A percentile compares a stretch with the other conserved stretches of the same genome.
phyloP scores from a whole-genome alignment of 352 stramenopile genomes.

The Elongisporangium undulatum region DNA sequence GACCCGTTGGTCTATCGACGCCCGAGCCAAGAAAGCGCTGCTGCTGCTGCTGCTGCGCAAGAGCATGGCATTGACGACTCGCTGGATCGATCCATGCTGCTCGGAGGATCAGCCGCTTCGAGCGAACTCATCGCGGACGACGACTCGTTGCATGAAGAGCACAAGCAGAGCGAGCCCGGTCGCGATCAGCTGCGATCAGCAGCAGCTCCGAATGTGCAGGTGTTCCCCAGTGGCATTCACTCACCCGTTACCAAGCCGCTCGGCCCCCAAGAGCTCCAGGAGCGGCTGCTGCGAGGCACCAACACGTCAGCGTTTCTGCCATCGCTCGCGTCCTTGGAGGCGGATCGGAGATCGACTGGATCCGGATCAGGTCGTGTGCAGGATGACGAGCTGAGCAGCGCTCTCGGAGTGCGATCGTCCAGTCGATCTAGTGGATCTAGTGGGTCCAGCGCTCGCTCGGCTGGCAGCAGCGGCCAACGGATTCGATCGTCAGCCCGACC shows the following conservation, averaged over 20 bases:
- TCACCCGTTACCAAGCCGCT: not conserved
- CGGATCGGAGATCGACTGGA: conserved; percentile 3
- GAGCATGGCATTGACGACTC: conserved; percentile 19
- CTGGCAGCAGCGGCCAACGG: not conserved
- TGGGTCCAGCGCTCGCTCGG: not conserved
- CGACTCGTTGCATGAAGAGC: not conserved
- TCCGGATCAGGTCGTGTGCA: conserved; percentile 14
- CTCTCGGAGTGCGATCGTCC: conserved; percentile 30
- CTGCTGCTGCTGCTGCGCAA: not conserved
- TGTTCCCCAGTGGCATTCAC: not conserved
- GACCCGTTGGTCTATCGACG: not conserved
- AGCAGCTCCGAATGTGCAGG: not conserved
- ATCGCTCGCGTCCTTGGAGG: conserved; percentile 5
- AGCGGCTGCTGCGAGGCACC: not conserved
- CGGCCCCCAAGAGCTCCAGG: not conserved
- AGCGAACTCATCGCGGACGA: not conserved
- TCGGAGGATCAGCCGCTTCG: conserved; percentile 35
- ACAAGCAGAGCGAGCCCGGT: not conserved
- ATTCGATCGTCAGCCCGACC: not conserved
- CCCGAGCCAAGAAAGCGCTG: not conserved
- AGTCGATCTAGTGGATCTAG: conserved; percentile 4
- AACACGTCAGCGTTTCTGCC: conserved; percentile 14
- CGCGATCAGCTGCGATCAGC: not conserved
- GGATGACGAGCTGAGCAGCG: conserved; percentile 59
- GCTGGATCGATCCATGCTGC: conserved; percentile 50